Evolutionary conservation across 768 basidiomycete genomes (phyloP).

Genomic region (Sutorius australiensis): DNA sequence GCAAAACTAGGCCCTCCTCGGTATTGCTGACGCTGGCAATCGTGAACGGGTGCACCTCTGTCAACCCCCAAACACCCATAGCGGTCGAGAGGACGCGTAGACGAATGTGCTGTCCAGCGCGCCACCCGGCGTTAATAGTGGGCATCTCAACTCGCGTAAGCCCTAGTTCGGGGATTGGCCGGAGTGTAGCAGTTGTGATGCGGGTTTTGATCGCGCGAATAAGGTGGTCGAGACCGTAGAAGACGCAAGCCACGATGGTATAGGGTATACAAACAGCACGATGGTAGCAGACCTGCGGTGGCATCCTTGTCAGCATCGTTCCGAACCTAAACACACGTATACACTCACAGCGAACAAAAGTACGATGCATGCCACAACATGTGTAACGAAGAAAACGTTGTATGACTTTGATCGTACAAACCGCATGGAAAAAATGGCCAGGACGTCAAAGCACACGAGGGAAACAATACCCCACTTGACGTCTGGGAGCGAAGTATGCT

Average conservation of each 20-base stretch:
- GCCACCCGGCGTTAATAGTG: constrained; percentile 67
- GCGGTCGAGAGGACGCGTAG: constrained; percentile 57
- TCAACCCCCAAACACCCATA: constrained; percentile 54
- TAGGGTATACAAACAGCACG: constrained; percentile 48
- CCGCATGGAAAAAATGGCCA: constrained; percentile 60
- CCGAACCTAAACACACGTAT: background rate
- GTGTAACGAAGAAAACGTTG: constrained; percentile 61
- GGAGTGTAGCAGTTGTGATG: constrained; percentile 53
- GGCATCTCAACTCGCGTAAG: constrained; percentile 66
- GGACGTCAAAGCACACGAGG: constrained; percentile 46
- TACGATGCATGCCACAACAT: constrained; percentile 52
- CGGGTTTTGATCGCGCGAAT: constrained; percentile 66
- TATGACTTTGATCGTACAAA: constrained; percentile 57
- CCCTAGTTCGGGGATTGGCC: constrained; percentile 58
- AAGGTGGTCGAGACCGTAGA: constrained; percentile 60
- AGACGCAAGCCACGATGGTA: constrained; percentile 42
- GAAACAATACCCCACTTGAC: constrained; percentile 51
- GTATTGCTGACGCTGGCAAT: constrained; percentile 61
- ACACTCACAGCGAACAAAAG: constrained; percentile 55
- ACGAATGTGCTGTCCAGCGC: constrained; percentile 80
- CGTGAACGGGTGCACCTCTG: constrained; percentile 77
- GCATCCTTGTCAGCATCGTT: background rate
- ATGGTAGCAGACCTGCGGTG: constrained; percentile 48
- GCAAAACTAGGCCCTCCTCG: constrained; percentile 59
- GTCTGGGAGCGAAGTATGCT: constrained; percentile 32